These are phyloP conservation scores for Penicillium sp. DNA, from an alignment of 2,329 filamentous ascomycete species.

Conservation along the genomic window DNA sequence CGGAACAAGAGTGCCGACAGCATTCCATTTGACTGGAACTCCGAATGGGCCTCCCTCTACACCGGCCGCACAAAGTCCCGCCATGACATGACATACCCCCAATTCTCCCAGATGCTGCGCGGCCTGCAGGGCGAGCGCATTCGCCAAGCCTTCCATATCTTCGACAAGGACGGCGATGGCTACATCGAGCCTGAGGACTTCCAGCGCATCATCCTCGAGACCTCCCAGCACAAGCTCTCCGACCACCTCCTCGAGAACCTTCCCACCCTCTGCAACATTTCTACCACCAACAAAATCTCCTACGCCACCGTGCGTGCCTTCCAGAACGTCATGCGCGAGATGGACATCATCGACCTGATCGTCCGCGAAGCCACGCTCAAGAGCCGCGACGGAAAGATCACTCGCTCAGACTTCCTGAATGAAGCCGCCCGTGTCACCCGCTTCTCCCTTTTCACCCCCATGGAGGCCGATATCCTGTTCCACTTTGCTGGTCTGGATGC, in stretches of 20 bases:
- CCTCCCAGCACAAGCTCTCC: conserved; percentile 91
- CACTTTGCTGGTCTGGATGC: conserved; percentile 95
- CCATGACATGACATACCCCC: conserved; percentile 89
- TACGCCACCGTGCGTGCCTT: conserved; percentile 98
- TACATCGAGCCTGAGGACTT: conserved; percentile 97
- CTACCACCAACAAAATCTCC: conserved; percentile 86
- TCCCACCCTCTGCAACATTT: conserved; percentile 92
- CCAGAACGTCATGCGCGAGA: conserved; percentile 96
- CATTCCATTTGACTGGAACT: conserved; percentile 96
- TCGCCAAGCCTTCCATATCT: conserved; percentile 87
- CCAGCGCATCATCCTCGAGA: conserved; percentile 93
- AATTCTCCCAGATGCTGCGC: conserved; percentile 97
- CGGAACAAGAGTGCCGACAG: conserved; percentile 81
- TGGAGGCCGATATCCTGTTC: conserved; percentile 98
- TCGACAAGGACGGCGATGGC: conserved; percentile 88
- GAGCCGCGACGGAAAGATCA: conserved; percentile 89
- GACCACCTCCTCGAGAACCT: conserved; percentile 93
- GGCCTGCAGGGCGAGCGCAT: conserved; percentile 95
- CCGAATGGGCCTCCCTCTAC: conserved; percentile 94
- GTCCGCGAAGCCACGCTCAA: conserved; percentile 82
- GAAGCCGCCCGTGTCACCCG: conserved; percentile 88
- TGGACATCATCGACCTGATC: conserved; percentile 95
- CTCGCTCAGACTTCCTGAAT: conserved; percentile 88
- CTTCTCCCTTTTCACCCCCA: conserved; percentile 95
- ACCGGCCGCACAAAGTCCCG: conserved; percentile 84